phyloP scores from a whole-genome alignment of 495 filamentous ascomycete genomes.

The Cudoniella acicularis region DNA sequence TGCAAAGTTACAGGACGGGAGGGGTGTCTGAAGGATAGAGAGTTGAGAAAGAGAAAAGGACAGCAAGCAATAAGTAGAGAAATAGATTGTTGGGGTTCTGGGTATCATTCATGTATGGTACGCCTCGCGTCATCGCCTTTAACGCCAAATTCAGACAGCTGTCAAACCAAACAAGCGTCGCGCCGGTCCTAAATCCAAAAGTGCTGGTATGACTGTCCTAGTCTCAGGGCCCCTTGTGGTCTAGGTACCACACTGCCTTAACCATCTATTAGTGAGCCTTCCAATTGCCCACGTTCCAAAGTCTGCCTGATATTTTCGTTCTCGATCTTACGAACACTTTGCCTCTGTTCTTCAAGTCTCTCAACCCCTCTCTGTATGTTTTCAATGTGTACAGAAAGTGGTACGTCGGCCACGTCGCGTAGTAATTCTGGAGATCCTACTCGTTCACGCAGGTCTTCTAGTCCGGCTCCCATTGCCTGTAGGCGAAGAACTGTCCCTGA shows the following conservation, averaged over 20 bases:
- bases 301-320: constrained; percentile 50
- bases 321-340: constrained; percentile 52
- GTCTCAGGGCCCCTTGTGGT: too few species aligned
- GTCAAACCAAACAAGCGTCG: neutral
- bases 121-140: neutral
- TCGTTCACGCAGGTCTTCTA: constrained; percentile 65
- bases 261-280: constrained; percentile 6
- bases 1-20: too few species aligned
- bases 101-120: neutral
- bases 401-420: constrained; percentile 44
- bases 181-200: neutral
- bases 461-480: constrained; percentile 58
- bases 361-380: constrained; percentile 64
- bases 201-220: too few species aligned
- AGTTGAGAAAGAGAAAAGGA: too few species aligned
- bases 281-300: constrained; percentile 38
- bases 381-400: constrained; percentile 65
- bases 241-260: neutral
- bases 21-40: too few species aligned
- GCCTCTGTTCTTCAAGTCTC: constrained; percentile 55
- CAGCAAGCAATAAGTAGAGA: too few species aligned
- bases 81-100: too few species aligned
- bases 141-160: neutral
- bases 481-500: constrained; percentile 58
- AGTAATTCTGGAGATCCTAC: constrained; percentile 58